A percentile compares a stretch with the other conserved stretches of the same genome.
These are phyloP conservation scores for Tubosaeta brunneosetosa DNA, from an alignment of 768 basidiomycete species.

Conservation along the genomic window DNA sequence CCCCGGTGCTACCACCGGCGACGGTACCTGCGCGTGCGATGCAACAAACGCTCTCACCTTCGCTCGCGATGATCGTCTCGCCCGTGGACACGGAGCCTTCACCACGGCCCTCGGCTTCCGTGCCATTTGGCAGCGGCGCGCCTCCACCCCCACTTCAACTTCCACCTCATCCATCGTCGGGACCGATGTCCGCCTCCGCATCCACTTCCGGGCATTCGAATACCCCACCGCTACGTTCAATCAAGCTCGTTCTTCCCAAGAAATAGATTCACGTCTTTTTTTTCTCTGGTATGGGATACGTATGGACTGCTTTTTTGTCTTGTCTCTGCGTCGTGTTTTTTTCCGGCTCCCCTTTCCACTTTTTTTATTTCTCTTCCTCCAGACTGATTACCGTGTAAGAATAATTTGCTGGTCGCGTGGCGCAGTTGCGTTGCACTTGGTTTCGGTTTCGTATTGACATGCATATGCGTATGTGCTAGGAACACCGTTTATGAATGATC, in stretches of 20 bases:
- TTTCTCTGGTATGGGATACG: not conserved
- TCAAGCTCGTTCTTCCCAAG: slow-evolving; percentile 30
- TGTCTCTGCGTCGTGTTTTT: not conserved
- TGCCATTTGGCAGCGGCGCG: slow-evolving; percentile 13
- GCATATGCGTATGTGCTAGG: no score
- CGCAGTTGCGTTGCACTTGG: not conserved
- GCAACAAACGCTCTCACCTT: slow-evolving; percentile 33
- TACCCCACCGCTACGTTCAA: slow-evolving; percentile 27
- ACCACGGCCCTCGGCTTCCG: slow-evolving; percentile 28
- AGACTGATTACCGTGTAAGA: slow-evolving; percentile 8
- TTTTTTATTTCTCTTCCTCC: not conserved
- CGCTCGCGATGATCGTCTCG: slow-evolving; percentile 34
- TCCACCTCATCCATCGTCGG: not conserved
- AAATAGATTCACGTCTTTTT: slow-evolving; percentile 17
- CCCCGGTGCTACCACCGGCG: slow-evolving; percentile 26
- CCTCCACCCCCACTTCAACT: slow-evolving; percentile 13
- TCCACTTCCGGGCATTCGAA: slow-evolving; percentile 16
- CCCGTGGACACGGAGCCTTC: slow-evolving; percentile 32
- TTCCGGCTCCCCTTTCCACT: not conserved
- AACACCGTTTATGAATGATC: not conserved
- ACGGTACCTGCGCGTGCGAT: slow-evolving; percentile 27
- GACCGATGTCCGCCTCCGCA: not conserved
- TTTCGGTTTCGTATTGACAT: not conserved
- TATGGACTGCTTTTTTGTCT: not conserved
- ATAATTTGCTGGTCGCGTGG: slow-evolving; percentile 1